Percentiles rank a stretch among this genome's conserved stretches.
Conservation (phyloP, 345 rosid species). For the Odontarrhena argentea region DNA sequence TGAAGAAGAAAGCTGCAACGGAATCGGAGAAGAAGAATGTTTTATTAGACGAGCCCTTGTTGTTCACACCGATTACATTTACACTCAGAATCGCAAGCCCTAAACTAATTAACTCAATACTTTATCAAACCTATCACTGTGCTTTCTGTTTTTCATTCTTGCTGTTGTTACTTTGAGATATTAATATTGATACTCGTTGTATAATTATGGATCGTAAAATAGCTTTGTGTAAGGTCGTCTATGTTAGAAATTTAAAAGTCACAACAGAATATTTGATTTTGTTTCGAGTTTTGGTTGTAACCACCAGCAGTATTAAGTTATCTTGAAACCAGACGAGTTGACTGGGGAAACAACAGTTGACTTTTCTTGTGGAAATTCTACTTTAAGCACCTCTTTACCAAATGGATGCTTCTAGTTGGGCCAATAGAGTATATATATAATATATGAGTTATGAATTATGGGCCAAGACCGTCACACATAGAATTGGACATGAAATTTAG, state of each 20-base stretch:
- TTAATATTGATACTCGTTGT: constrained; percentile 28
- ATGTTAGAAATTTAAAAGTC: constrained; percentile 19
- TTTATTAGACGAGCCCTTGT: constrained; percentile 50
- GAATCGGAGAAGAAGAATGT: constrained; percentile 60
- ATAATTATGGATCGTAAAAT: constrained; percentile 19
- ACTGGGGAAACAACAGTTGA: constrained; percentile 22
- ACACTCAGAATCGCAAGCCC: constrained; percentile 51
- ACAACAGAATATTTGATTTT: constrained; percentile 23
- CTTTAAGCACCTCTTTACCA: neutral
- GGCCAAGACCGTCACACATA: too few relatives aligned
- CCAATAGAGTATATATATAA: neutral
- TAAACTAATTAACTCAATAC: constrained; percentile 19
- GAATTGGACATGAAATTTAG: too few relatives aligned
- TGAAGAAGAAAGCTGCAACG: constrained; percentile 49
- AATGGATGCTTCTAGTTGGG: neutral
- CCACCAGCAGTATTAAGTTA: constrained; percentile 25
- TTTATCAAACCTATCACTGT: constrained; percentile 11
- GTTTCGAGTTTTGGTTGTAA: constrained; percentile 33
- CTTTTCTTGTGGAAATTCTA: constrained; percentile 12
- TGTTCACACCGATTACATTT: constrained; percentile 56
- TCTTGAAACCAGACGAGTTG: constrained; percentile 22
- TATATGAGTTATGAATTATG: too few relatives aligned
- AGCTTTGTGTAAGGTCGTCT: neutral
- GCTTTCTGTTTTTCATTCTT: neutral
- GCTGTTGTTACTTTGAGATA: constrained; percentile 2